Evolutionary conservation across 495 filamentous ascomycete species (phyloP).

Genomic region (Annulohypoxylon moriforme): DNA sequence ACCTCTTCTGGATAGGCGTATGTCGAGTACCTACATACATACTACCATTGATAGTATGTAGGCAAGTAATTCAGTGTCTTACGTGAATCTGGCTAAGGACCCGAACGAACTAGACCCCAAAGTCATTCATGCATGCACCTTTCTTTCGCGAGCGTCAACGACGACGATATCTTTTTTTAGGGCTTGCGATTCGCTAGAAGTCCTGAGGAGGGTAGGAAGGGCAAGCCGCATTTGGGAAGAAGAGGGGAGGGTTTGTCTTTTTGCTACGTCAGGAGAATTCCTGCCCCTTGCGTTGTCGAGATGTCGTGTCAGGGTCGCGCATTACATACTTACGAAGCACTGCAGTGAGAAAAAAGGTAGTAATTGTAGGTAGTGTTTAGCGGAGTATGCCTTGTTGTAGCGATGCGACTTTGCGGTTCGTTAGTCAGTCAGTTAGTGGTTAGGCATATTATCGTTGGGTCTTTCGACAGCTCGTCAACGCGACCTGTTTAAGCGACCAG

Average conservation of each 20-base stretch:
- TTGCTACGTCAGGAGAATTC: slow-evolving; percentile 28
- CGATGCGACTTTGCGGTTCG: slow-evolving; percentile 14
- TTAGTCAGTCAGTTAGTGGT: not conserved
- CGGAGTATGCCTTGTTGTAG: not conserved
- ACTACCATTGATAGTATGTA: not conserved
- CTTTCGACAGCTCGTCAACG: slow-evolving; percentile 5
- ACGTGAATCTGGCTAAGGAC: not conserved
- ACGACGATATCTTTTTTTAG: not conserved
- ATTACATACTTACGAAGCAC: slow-evolving; percentile 26
- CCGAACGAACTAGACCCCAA: slow-evolving; percentile 23
- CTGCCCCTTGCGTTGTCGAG: slow-evolving; percentile 36
- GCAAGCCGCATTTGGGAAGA: slow-evolving; percentile 19
- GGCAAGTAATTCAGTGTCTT: not conserved
- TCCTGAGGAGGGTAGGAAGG: not conserved
- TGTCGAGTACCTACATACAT: not conserved
- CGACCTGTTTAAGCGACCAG: slow-evolving; percentile 15
- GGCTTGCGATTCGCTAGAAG: slow-evolving; percentile 24
- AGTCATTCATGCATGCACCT: slow-evolving; percentile 25
- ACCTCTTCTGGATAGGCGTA: not conserved
- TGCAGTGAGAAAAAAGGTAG: not conserved
- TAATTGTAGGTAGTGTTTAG: not conserved
- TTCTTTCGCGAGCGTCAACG: slow-evolving; percentile 11
- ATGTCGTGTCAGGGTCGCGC: slow-evolving; percentile 38
- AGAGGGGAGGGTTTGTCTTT: not conserved
- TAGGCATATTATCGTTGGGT: not conserved